Evolutionary conservation across 306 rosid species (phyloP).

Genomic region (Crataegus laevigata): DNA sequence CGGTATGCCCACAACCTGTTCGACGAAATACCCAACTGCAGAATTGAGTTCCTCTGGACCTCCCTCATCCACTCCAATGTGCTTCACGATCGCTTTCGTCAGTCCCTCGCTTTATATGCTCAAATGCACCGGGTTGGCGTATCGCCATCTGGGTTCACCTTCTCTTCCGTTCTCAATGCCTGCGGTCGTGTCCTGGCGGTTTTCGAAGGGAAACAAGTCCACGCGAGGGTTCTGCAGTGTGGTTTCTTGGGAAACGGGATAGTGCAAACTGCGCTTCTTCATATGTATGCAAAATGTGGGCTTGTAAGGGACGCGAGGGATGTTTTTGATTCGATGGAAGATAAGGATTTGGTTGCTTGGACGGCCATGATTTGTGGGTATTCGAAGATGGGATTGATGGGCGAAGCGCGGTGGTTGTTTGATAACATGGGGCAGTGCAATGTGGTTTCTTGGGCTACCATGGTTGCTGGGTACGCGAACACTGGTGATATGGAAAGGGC

Average conservation of each 20-base stretch:
- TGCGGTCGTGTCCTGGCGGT: conserved; percentile 39
- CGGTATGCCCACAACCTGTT: conserved; percentile 53
- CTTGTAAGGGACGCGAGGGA: conserved; percentile 38
- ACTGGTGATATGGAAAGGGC: conserved; percentile 58
- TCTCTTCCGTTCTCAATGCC: conserved; percentile 57
- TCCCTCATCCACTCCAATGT: conserved; percentile 43
- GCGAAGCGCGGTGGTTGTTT: conserved; percentile 50
- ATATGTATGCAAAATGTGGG: conserved; percentile 64
- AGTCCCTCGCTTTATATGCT: conserved; percentile 40
- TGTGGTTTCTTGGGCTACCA: conserved; percentile 52
- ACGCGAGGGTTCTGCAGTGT: conserved; percentile 30
- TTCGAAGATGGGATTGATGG: conserved; percentile 57
- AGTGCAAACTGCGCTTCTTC: conserved; percentile 57
- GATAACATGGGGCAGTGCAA: conserved; percentile 47
- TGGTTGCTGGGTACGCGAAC: conserved; percentile 73
- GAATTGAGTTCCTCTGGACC: conserved; percentile 47
- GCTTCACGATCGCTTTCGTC: conserved; percentile 20
- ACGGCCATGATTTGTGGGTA: conserved; percentile 65
- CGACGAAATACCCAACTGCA: conserved; percentile 40
- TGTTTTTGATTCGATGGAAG: conserved; percentile 48
- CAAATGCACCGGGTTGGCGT: conserved; percentile 50
- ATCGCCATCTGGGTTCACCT: conserved; percentile 49
- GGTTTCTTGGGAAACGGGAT: conserved; percentile 50
- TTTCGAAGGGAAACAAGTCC: conserved; percentile 52
- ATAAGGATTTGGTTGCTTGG: conserved; percentile 61